phyloP scores from a whole-genome alignment of 73 alveolate genomes.

The Breviolum minutum region DNA sequence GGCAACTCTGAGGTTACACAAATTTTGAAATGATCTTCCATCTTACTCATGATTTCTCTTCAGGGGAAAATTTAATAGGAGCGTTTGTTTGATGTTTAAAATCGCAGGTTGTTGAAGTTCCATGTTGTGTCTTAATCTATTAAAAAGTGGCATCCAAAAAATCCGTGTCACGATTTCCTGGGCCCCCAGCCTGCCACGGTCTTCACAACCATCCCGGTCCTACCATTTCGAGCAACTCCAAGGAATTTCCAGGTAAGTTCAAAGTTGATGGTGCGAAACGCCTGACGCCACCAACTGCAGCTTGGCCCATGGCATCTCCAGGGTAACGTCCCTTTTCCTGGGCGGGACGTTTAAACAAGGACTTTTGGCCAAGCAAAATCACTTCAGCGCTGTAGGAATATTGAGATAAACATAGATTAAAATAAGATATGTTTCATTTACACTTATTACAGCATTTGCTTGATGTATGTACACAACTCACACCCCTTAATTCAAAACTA shows the following conservation, averaged over 20 bases:
- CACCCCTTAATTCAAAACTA: too few relatives aligned
- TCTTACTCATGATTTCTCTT: too few relatives aligned
- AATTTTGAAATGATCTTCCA: too few relatives aligned
- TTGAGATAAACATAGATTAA: too few relatives aligned
- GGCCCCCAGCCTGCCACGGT: slow-evolving; percentile 53
- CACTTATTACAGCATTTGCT: too few relatives aligned
- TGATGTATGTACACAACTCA: background rate
- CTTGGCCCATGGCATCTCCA: slow-evolving; percentile 94
- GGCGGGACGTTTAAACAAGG: too few relatives aligned
- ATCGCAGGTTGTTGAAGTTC: background rate
- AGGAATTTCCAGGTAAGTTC: background rate
- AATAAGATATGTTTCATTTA: too few relatives aligned
- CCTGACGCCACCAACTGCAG: slow-evolving; percentile 75
- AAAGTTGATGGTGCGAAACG: background rate
- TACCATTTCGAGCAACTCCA: background rate
- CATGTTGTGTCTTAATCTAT: too few relatives aligned
- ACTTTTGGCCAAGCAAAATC: too few relatives aligned
- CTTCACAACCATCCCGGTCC: slow-evolving; percentile 83
- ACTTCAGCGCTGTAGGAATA: too few relatives aligned
- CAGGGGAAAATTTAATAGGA: too few relatives aligned
- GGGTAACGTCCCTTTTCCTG: slow-evolving; percentile 93
- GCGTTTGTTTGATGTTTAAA: background rate
- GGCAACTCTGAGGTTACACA: too few relatives aligned
- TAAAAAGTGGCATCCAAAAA: background rate
- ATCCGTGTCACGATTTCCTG: background rate